phyloP scores from a whole-genome alignment of 108 stramenopile species.

The Phaeodactylum tricornutum region DNA sequence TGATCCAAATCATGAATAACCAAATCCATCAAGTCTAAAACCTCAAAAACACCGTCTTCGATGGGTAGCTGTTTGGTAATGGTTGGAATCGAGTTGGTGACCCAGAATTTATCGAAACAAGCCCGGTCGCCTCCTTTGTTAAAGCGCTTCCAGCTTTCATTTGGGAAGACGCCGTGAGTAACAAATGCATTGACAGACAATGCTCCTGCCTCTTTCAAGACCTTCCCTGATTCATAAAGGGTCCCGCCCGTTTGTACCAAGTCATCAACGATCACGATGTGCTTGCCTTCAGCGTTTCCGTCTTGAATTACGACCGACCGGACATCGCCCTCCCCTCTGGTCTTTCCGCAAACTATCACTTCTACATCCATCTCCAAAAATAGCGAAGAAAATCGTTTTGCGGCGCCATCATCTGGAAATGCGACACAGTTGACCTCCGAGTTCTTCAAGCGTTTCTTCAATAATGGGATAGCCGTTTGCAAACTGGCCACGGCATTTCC shows the following conservation, averaged over 20 bases:
- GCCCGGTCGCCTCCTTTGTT: slow-evolving; percentile 59
- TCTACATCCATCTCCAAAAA: slow-evolving; percentile 51
- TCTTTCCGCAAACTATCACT: slow-evolving; percentile 77
- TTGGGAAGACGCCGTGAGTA: slow-evolving; percentile 83
- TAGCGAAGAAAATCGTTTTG: slow-evolving; percentile 80
- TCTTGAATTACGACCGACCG: slow-evolving; percentile 52
- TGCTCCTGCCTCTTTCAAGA: slow-evolving; percentile 61
- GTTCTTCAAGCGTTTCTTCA: slow-evolving; percentile 33
- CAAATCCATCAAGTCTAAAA: slow-evolving; percentile 59
- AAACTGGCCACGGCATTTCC: slow-evolving; percentile 70
- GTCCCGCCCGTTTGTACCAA: slow-evolving; percentile 88
- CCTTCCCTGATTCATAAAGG: slow-evolving; percentile 78
- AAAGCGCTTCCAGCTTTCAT: slow-evolving; percentile 68
- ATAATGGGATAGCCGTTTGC: slow-evolving; percentile 73
- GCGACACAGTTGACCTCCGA: slow-evolving; percentile 57
- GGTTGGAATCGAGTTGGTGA: slow-evolving; percentile 80
- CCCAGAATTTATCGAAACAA: slow-evolving; percentile 80
- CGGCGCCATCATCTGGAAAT: slow-evolving; percentile 88
- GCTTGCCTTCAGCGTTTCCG: slow-evolving; percentile 30
- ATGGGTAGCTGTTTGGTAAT: slow-evolving; percentile 53
- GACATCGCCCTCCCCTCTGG: slow-evolving; percentile 38
- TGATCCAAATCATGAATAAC: slow-evolving; percentile 76
- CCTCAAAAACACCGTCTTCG: slow-evolving; percentile 72
- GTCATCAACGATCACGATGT: slow-evolving; percentile 85
- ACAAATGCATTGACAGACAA: slow-evolving; percentile 66